Evolutionary conservation across 805 yeast species (phyloP).

Genomic region (Barnettozyma sp.): DNA sequence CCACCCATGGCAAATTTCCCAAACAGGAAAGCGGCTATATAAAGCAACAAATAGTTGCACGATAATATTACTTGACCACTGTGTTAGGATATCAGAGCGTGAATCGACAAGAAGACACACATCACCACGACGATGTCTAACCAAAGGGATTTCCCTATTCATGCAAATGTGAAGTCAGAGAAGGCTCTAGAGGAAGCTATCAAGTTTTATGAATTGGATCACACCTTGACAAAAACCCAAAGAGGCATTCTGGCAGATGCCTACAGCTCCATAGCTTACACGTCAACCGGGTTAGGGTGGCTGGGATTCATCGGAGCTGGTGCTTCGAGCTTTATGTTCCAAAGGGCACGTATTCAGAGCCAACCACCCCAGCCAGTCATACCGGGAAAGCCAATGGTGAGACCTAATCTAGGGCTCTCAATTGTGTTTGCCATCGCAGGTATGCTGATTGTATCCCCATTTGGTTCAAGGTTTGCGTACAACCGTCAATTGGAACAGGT

Average conservation of each 20-base stretch:
- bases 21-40: too few relatives aligned
- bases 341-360: slow-evolving; percentile 21
- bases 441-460: slow-evolving; percentile 29
- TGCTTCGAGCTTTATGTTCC: slow-evolving; percentile 35
- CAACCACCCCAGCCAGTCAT: not conserved
- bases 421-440: slow-evolving; percentile 36
- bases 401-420: slow-evolving; percentile 36
- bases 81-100: too few relatives aligned
- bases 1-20: too few relatives aligned
- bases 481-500: slow-evolving; percentile 27
- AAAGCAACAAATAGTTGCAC: too few relatives aligned
- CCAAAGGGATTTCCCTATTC: not conserved
- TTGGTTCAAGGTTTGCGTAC: slow-evolving; percentile 28
- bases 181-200: slow-evolving; percentile 36
- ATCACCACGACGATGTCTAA: not conserved
- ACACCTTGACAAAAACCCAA: slow-evolving; percentile 34
- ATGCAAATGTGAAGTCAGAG: slow-evolving; percentile 3
- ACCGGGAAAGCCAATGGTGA: slow-evolving; percentile 26
- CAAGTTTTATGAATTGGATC: slow-evolving; percentile 44
- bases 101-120: too few relatives aligned
- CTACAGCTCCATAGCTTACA: slow-evolving; percentile 30
- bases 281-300: slow-evolving; percentile 34
- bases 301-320: slow-evolving; percentile 36
- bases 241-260: slow-evolving; percentile 35
- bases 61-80: too few relatives aligned